Conservation (phyloP, 257 asterid genomes). For the Asclepias syriaca region DNA sequence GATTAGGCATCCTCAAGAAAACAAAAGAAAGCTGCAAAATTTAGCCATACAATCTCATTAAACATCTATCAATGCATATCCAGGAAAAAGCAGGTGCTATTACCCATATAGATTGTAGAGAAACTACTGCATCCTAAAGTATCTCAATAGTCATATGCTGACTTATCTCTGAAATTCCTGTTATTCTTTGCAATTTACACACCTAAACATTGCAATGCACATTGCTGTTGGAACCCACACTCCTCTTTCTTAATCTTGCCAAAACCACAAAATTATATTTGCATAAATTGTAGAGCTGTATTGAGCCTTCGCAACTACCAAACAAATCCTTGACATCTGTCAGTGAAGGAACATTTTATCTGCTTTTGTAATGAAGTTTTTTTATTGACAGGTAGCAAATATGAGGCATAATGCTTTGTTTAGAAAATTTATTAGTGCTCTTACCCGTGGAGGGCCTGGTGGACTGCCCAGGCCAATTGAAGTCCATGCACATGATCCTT, state of each 20-base stretch:
- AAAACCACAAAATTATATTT: background rate
- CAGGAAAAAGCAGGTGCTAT: background rate
- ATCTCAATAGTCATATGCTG: background rate
- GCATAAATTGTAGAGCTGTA: background rate
- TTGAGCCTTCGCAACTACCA: background rate
- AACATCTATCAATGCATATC: background rate
- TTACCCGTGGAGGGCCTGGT: conserved; percentile 99
- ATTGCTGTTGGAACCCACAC: background rate
- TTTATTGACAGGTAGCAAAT: conserved; percentile 72
- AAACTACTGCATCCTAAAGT: background rate
- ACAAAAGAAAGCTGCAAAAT: background rate
- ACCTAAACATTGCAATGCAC: background rate
- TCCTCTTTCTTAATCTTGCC: background rate
- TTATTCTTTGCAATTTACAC: background rate
- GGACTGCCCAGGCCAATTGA: conserved; percentile 98
- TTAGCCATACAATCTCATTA: background rate
- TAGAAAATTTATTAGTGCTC: conserved; percentile 98
- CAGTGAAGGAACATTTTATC: conserved; percentile 6
- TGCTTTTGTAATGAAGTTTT: conserved; percentile 12
- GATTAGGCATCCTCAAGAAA: background rate
- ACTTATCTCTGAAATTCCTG: background rate
- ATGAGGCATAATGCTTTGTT: conserved; percentile 97
- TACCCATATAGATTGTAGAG: background rate
- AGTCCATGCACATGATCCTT: conserved; percentile 99
- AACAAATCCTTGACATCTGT: background rate